These are phyloP conservation scores for Pythium myriotylum DNA, from an alignment of 352 stramenopile species.

Conservation along the genomic window DNA sequence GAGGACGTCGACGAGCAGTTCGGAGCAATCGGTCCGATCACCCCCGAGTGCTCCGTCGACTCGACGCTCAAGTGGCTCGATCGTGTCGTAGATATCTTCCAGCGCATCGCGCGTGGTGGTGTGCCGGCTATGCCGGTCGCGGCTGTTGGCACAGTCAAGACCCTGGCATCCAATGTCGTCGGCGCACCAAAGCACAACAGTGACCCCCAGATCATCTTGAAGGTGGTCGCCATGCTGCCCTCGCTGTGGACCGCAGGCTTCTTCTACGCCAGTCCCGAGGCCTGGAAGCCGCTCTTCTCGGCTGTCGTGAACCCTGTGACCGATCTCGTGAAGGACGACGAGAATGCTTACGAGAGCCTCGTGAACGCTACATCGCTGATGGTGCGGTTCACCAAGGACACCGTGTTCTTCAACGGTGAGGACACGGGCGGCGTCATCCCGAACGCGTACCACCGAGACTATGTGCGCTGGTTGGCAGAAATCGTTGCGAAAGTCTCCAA, in stretches of 20 bases:
- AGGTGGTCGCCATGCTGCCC: slow-evolving; percentile 38
- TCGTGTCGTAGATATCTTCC: slow-evolving; percentile 45
- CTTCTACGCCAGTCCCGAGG: slow-evolving; percentile 47
- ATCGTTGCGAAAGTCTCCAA: slow-evolving; percentile 40
- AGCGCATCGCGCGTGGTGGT: slow-evolving; percentile 42
- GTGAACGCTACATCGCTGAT: slow-evolving; percentile 57
- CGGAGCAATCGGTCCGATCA: slow-evolving; percentile 33
- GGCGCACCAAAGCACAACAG: slow-evolving; percentile 21
- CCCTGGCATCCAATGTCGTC: slow-evolving; percentile 36
- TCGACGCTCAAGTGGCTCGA: slow-evolving; percentile 37
- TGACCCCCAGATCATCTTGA: slow-evolving; percentile 33
- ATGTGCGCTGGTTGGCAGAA: slow-evolving; percentile 42
- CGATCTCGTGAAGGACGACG: slow-evolving; percentile 29
- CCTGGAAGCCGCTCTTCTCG: slow-evolving; percentile 41
- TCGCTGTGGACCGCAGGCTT: slow-evolving; percentile 55
- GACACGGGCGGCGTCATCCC: slow-evolving; percentile 33
- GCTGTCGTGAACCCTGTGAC: slow-evolving; percentile 34
- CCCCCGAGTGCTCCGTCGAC: slow-evolving; percentile 21
- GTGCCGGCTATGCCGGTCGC: slow-evolving; percentile 39
- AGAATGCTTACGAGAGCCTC: slow-evolving; percentile 35
- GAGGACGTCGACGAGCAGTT: slow-evolving; percentile 36
- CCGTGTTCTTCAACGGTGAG: slow-evolving; percentile 47
- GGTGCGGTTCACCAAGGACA: slow-evolving; percentile 74
- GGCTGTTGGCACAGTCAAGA: slow-evolving; percentile 36
- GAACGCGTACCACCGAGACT: slow-evolving; percentile 31